phyloP scores from a whole-genome alignment of 1,284 basidiomycete species.

The Trichosporon sp. region DNA sequence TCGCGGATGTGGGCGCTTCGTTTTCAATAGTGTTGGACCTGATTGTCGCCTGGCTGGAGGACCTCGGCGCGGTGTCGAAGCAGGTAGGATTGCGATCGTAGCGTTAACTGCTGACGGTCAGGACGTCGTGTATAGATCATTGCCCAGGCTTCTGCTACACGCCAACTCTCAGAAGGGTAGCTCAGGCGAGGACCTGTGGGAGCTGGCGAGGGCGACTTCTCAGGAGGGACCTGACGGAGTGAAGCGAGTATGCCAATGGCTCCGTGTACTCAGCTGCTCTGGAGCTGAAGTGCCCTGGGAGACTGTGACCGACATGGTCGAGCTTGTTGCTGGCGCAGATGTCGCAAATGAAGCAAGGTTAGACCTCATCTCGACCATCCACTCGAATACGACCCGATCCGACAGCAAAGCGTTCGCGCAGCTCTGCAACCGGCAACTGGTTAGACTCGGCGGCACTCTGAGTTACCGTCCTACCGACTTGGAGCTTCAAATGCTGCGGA shows the following conservation, averaged over 20 bases:
- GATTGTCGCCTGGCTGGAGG: slow-evolving; percentile 62
- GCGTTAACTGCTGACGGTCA: slow-evolving; percentile 6
- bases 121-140: slow-evolving; percentile 49
- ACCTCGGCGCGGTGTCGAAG: slow-evolving; percentile 28
- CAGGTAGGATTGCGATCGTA: slow-evolving; percentile 17
- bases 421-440: slow-evolving; percentile 24
- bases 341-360: slow-evolving; percentile 21
- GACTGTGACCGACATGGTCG: slow-evolving; percentile 22
- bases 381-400: slow-evolving; percentile 26
- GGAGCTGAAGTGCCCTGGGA: slow-evolving; percentile 61
- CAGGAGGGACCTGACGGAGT: slow-evolving; percentile 54
- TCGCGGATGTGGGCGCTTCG: slow-evolving; percentile 49
- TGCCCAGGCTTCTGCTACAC: slow-evolving; percentile 58
- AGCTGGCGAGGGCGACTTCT: slow-evolving; percentile 54
- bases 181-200: slow-evolving; percentile 56
- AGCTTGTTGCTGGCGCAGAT: slow-evolving; percentile 10
- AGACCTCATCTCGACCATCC: slow-evolving; percentile 34
- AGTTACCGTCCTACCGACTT: not conserved
- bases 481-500: slow-evolving; percentile 14
- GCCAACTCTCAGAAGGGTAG: not conserved
- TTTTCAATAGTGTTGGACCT: slow-evolving; percentile 63
- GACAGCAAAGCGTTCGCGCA: slow-evolving; percentile 26
- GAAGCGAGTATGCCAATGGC: slow-evolving; percentile 58
- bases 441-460: slow-evolving; percentile 15
- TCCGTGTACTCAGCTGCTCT: slow-evolving; percentile 62